A percentile compares a stretch with the other conserved stretches of the same genome.
These are phyloP conservation scores for Psilocybe subaeruginosa DNA, from an alignment of 768 basidiomycete species.

Conservation along the genomic window DNA sequence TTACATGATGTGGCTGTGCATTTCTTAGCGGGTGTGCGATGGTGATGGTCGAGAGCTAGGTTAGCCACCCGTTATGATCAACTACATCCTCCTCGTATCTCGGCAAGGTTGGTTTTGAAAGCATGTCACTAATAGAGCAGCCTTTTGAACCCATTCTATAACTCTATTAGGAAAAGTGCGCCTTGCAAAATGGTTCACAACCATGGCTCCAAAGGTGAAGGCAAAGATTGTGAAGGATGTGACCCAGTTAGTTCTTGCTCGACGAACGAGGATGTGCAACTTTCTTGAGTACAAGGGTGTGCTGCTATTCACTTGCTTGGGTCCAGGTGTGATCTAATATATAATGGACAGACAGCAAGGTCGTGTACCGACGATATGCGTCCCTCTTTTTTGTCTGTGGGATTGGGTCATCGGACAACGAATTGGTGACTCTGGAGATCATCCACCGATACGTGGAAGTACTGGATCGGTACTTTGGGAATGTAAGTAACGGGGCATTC, in stretches of 20 bases:
- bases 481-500: constrained; percentile 53
- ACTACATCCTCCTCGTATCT: constrained; percentile 97
- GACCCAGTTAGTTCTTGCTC: constrained; percentile 93
- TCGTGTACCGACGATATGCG: constrained; percentile 95
- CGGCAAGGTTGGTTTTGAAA: constrained; percentile 73
- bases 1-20: constrained; percentile 20
- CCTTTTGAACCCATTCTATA: constrained; percentile 4
- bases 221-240: constrained; percentile 99
- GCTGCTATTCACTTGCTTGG: constrained; percentile 21
- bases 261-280: constrained; percentile 98
- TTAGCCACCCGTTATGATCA: constrained; percentile 63
- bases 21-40: not conserved
- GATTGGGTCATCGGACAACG: constrained; percentile 86
- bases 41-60: not conserved
- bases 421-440: constrained; percentile 91
- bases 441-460: constrained; percentile 97
- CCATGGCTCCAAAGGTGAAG: constrained; percentile 88
- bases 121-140: not conserved
- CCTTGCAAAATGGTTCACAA: constrained; percentile 98
- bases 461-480: constrained; percentile 91
- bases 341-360: constrained; percentile 73
- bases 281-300: constrained; percentile 99
- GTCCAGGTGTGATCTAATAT: not conserved
- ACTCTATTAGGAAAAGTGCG: constrained; percentile 82
- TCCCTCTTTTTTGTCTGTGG: constrained; percentile 97